These are phyloP conservation scores for Saccharum spontaneum DNA, from an alignment of 176 grass and related monocot genomes.

Conservation along the genomic window DNA sequence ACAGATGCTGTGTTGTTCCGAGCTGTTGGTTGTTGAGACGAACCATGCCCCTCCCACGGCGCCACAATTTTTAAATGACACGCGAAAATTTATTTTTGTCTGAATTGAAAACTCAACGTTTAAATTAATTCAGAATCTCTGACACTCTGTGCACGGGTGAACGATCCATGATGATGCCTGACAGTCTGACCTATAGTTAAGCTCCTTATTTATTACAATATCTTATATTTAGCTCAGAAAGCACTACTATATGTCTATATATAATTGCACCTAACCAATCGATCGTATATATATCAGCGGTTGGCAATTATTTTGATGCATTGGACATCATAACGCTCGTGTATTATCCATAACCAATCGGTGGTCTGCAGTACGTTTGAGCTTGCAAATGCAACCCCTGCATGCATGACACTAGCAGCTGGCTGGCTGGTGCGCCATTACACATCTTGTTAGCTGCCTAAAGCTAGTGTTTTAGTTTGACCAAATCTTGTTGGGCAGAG, in stretches of 20 bases:
- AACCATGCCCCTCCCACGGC: not conserved
- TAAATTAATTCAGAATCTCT: constrained; percentile 16
- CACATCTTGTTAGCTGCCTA: constrained; percentile 2
- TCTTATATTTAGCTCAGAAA: not conserved
- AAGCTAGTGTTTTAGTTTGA: constrained; percentile 14
- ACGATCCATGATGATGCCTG: not conserved
- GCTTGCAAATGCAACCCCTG: not conserved
- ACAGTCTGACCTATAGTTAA: not conserved
- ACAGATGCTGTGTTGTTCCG: constrained; percentile 30
- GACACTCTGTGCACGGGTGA: constrained; percentile 38
- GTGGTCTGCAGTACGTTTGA: not conserved
- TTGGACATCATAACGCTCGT: not conserved
- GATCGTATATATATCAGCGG: not conserved
- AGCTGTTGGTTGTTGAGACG: constrained; percentile 40
- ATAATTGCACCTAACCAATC: not conserved
- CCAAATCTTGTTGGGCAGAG: constrained; percentile 2
- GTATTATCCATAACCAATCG: not conserved
- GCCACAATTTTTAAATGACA: constrained; percentile 29
- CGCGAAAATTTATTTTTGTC: not conserved
- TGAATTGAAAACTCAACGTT: not conserved
- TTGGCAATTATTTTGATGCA: constrained; percentile 3
- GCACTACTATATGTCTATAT: not conserved
- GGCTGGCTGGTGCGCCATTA: not conserved
- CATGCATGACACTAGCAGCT: not conserved
- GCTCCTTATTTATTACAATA: not conserved